phyloP scores from a whole-genome alignment of 176 grass and related monocot species.

The Musa acuminata region DNA sequence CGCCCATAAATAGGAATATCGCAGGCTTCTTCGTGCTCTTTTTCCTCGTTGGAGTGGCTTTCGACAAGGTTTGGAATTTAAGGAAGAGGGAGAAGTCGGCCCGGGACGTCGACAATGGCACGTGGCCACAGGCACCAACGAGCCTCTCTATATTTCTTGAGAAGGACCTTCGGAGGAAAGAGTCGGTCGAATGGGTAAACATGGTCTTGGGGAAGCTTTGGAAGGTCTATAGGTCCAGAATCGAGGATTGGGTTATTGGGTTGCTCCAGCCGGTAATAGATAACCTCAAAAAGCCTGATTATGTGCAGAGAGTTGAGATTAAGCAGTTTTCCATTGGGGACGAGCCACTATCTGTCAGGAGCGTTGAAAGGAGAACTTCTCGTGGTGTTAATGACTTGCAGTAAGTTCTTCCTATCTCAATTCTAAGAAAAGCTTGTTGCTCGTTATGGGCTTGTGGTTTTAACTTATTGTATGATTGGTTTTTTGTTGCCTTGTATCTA shows the following conservation, averaged over 20 bases:
- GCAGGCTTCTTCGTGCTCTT: slow-evolving; percentile 80
- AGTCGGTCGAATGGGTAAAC: slow-evolving; percentile 99
- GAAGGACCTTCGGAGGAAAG: slow-evolving; percentile 97
- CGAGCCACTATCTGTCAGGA: slow-evolving; percentile 73
- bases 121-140: slow-evolving; percentile 88
- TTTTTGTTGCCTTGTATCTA: neutral
- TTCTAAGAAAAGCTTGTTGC: neutral
- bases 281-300: slow-evolving; percentile 74
- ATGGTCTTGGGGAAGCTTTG: slow-evolving; percentile 95
- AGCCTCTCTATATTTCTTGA: slow-evolving; percentile 87
- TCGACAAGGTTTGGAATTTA: slow-evolving; percentile 72
- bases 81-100: slow-evolving; percentile 57
- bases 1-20: slow-evolving; percentile 49
- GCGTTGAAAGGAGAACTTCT: slow-evolving; percentile 80
- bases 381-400: slow-evolving; percentile 78
- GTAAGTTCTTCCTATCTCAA: slow-evolving; percentile 28
- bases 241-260: slow-evolving; percentile 86
- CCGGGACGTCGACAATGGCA: slow-evolving; percentile 64
- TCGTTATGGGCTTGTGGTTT: too few relatives aligned
- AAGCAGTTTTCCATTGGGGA: slow-evolving; percentile 92
- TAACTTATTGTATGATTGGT: too few relatives aligned
- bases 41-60: slow-evolving; percentile 90
- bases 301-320: slow-evolving; percentile 89
- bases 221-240: slow-evolving; percentile 87
- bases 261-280: slow-evolving; percentile 90